A percentile compares a stretch with the other conserved stretches of the same genome.
Conservation (phyloP, 257 asterid genomes). For the Gynochthodes officinalis region DNA sequence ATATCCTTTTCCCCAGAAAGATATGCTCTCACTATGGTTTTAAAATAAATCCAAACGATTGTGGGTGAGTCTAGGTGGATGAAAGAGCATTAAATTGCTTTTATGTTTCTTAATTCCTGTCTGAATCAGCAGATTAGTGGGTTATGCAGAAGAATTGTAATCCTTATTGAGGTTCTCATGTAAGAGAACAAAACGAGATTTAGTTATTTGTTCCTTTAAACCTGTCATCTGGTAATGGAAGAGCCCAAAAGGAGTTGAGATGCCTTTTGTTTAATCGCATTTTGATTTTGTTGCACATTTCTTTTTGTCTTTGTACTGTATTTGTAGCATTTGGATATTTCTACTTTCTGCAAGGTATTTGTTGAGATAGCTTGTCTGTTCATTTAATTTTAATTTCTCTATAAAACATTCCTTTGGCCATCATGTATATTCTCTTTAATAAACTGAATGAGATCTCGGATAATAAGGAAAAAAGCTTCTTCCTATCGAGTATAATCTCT, state of each 20-base stretch:
- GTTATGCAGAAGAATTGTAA: background rate
- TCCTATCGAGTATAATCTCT: background rate
- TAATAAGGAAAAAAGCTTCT: background rate
- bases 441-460: background rate
- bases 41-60: background rate
- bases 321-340: too few relatives aligned
- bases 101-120: background rate
- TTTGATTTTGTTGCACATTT: background rate
- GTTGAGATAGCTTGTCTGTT: background rate
- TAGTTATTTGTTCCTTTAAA: background rate
- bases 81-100: background rate
- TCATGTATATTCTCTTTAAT: background rate
- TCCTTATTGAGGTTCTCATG: background rate
- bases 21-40: too few relatives aligned
- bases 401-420: background rate
- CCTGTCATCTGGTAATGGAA: background rate
- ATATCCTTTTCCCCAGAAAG: too few relatives aligned
- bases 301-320: background rate
- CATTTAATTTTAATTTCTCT: background rate
- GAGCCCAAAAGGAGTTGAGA: background rate
- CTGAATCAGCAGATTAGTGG: too few relatives aligned
- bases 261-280: background rate
- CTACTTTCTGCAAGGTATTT: background rate
- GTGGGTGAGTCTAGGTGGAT: background rate
- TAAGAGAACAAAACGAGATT: background rate